phyloP scores from a whole-genome alignment of 495 filamentous ascomycete genomes.

The Penicillium longicatenatum region DNA sequence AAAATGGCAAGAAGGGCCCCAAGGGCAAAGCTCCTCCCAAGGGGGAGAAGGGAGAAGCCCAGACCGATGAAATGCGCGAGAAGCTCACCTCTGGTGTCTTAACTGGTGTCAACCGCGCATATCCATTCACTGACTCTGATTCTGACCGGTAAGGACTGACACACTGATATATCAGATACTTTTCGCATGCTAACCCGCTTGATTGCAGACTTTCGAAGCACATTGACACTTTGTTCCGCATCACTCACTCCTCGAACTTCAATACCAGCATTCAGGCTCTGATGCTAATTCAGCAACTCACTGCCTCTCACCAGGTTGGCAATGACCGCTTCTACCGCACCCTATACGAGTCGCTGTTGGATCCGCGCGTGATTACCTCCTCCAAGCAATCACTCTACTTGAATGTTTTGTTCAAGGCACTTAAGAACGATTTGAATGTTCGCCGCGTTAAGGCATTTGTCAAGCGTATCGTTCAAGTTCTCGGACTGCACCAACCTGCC shows the following conservation, averaged over 20 bases:
- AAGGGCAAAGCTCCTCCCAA: conserved; percentile 53
- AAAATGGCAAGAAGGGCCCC: conserved; percentile 25
- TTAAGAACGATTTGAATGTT: conserved; percentile 84
- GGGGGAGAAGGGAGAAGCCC: conserved; percentile 48
- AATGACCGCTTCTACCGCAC: conserved; percentile 93
- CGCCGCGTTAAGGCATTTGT: conserved; percentile 93
- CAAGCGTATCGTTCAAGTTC: conserved; percentile 87
- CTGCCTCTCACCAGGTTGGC: conserved; percentile 70
- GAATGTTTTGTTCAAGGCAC: conserved; percentile 82
- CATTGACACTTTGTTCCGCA: conserved; percentile 88
- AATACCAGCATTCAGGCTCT: conserved; percentile 97
- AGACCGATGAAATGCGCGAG: conserved; percentile 72
- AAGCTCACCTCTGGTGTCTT: conserved; percentile 89
- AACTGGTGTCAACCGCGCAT: conserved; percentile 92
- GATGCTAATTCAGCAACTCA: conserved; percentile 93
- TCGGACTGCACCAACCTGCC: conserved; percentile 82
- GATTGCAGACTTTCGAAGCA: conserved; percentile 72
- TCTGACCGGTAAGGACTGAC: conserved; percentile 60
- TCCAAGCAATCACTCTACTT: conserved; percentile 96
- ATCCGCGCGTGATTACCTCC: conserved; percentile 81
- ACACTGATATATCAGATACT: conserved; percentile 13
- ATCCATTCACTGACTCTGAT: conserved; percentile 85
- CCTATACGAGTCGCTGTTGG: conserved; percentile 90
- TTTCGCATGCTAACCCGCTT: conserved; percentile 13
- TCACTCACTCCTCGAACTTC: conserved; percentile 97